These are phyloP conservation scores for Colletotrichum truncatum DNA, from an alignment of 2,329 filamentous ascomycete genomes.

Conservation along the genomic window DNA sequence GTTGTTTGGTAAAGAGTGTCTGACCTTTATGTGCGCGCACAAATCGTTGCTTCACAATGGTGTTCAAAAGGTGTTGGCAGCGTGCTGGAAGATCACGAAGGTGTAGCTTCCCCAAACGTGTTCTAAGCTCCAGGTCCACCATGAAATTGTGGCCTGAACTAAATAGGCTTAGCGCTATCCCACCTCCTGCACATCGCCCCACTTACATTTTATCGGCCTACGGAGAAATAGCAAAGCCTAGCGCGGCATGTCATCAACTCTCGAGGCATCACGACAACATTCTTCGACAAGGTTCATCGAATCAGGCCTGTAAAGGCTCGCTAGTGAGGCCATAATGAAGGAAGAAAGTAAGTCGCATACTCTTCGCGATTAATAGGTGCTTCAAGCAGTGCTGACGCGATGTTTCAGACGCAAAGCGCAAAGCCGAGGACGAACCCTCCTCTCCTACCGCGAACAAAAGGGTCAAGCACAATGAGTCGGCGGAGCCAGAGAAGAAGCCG, in stretches of 20 bases:
- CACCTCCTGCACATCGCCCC: slow-evolving; percentile 38
- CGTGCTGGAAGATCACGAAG: slow-evolving; percentile 12
- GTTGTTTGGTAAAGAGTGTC: background rate
- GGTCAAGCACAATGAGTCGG: slow-evolving; percentile 59
- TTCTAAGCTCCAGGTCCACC: slow-evolving; percentile 36
- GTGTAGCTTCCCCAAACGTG: slow-evolving; percentile 31
- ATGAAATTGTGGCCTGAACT: slow-evolving; percentile 44
- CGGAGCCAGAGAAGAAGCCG: slow-evolving; percentile 60
- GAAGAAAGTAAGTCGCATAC: slow-evolving; percentile 47
- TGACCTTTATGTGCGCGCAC: background rate
- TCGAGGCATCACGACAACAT: slow-evolving; percentile 20
- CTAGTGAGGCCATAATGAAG: slow-evolving; percentile 39
- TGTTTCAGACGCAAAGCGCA: slow-evolving; percentile 68
- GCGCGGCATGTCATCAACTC: slow-evolving; percentile 28
- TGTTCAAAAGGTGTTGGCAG: slow-evolving; percentile 1
- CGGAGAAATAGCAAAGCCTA: slow-evolving; percentile 29
- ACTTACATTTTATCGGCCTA: slow-evolving; percentile 16
- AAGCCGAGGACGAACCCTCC: slow-evolving; percentile 73
- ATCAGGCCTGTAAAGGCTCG: slow-evolving; percentile 20
- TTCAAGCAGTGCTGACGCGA: background rate
- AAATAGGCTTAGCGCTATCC: slow-evolving; percentile 41
- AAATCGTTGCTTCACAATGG: background rate
- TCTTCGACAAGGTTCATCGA: slow-evolving; percentile 3
- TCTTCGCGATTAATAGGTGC: fast-evolving
- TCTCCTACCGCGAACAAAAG: slow-evolving; percentile 72